Conservation (phyloP, 768 basidiomycete genomes). For the Kwoniella bestiolae region DNA sequence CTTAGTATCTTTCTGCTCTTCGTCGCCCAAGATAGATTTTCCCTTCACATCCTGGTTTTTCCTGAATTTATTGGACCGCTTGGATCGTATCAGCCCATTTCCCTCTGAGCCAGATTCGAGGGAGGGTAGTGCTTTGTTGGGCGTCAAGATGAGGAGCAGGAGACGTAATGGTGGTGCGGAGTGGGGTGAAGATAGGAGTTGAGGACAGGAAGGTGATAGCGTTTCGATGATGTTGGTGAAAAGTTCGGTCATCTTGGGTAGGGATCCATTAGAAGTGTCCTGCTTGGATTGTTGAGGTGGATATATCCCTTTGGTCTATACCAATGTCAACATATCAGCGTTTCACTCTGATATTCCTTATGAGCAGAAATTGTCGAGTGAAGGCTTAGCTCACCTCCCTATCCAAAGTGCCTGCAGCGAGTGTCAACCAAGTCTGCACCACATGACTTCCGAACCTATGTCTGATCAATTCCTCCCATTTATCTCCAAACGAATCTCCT, state of each 20-base stretch:
- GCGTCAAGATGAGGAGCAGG: slow-evolving; percentile 75
- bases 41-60: slow-evolving; percentile 76
- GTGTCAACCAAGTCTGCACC: slow-evolving; percentile 79
- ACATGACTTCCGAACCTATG: slow-evolving; percentile 96
- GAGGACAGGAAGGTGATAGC: slow-evolving; percentile 66
- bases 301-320: slow-evolving; percentile 39
- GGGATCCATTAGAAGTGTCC: slow-evolving; percentile 29
- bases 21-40: slow-evolving; percentile 68
- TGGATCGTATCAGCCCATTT: slow-evolving; percentile 68
- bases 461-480: slow-evolving; percentile 67
- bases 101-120: slow-evolving; percentile 42
- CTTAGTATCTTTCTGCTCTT: slow-evolving; percentile 41
- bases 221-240: slow-evolving; percentile 34
- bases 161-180: slow-evolving; percentile 88
- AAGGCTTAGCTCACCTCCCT: slow-evolving; percentile 55
- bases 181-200: slow-evolving; percentile 79
- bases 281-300: slow-evolving; percentile 58
- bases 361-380: not conserved
- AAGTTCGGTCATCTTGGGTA: slow-evolving; percentile 57
- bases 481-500: slow-evolving; percentile 80
- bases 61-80: slow-evolving; percentile 81
- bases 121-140: slow-evolving; percentile 60
- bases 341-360: not conserved
- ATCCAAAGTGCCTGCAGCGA: slow-evolving; percentile 59
- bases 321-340: slow-evolving; percentile 17